phyloP scores from a whole-genome alignment of 371 early-diverging fungal species.

The Cokeromyces recurvatus region DNA sequence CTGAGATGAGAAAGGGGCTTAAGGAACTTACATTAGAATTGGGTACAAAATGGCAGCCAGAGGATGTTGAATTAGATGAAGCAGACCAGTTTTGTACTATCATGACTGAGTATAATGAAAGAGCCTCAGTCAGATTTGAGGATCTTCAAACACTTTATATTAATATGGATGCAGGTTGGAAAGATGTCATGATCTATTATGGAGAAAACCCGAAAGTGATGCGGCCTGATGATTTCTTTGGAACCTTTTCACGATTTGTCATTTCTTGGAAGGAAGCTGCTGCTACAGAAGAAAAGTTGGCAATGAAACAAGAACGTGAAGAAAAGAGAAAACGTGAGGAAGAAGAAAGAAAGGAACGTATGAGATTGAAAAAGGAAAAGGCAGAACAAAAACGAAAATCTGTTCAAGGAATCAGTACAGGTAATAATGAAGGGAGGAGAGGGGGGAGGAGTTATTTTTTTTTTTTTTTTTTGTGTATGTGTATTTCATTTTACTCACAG shows the following conservation, averaged over 20 bases:
- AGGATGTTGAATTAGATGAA: slow-evolving; percentile 26
- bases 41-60: slow-evolving; percentile 27
- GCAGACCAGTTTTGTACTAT: slow-evolving; percentile 22
- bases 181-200: slow-evolving; percentile 31
- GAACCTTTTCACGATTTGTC: slow-evolving; percentile 22
- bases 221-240: slow-evolving; percentile 34
- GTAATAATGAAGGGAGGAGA: background rate
- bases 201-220: slow-evolving; percentile 34
- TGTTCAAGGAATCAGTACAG: slow-evolving; percentile 18
- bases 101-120: slow-evolving; percentile 20
- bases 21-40: slow-evolving; percentile 26
- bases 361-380: slow-evolving; percentile 23
- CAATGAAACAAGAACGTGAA: slow-evolving; percentile 30
- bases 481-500: background rate
- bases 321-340: slow-evolving; percentile 34
- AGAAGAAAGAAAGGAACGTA: slow-evolving; percentile 27
- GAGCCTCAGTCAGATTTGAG: slow-evolving; percentile 21
- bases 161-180: slow-evolving; percentile 36
- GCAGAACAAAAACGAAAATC: slow-evolving; percentile 18
- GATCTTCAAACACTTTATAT: slow-evolving; percentile 27
- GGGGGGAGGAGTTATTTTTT: too few relatives aligned
- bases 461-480: too few relatives aligned
- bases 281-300: slow-evolving; percentile 35
- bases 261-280: slow-evolving; percentile 33
- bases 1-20: slow-evolving; percentile 29